Percentiles rank a stretch among this genome's conserved stretches.
Evolutionary conservation across 2,329 filamentous ascomycete species (phyloP).

Genomic region (Podosphaera aphanis): DNA sequence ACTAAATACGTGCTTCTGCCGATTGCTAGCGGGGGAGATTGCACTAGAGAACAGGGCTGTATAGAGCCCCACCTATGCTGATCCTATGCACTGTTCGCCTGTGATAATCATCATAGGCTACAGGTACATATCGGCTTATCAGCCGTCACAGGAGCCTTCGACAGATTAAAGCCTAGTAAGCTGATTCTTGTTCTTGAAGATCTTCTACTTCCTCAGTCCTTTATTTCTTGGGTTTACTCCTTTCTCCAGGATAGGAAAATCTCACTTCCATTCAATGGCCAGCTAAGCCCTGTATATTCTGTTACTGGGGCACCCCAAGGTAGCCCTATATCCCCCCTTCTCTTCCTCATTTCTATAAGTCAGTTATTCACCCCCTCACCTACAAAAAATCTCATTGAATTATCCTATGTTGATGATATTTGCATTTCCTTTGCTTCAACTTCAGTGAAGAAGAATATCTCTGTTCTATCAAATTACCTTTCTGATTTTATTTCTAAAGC

Average conservation of each 20-base stretch:
- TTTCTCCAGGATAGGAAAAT: background rate
- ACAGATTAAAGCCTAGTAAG: background rate
- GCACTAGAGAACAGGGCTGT: too few relatives aligned
- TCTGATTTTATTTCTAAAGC: background rate
- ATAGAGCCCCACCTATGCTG: too few relatives aligned
- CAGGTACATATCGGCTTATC: too few relatives aligned
- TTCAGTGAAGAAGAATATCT: background rate
- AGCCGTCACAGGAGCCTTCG: too few relatives aligned
- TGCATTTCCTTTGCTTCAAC: background rate
- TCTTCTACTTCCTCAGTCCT: background rate
- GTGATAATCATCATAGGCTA: too few relatives aligned
- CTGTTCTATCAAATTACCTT: background rate
- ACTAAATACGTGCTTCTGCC: too few relatives aligned
- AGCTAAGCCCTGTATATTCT: background rate
- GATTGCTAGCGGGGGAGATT: too few relatives aligned
- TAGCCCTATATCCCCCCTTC: background rate
- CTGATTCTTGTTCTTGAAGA: background rate
- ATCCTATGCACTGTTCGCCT: too few relatives aligned
- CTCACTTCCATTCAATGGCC: background rate
- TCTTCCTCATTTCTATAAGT: background rate
- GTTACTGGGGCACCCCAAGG: background rate
- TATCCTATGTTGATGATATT: constrained; percentile 1
- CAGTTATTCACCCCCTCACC: background rate
- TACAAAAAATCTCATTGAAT: background rate
- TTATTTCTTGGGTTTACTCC: background rate